Evolutionary conservation across 2,329 filamentous ascomycete genomes (phyloP).

Genomic region (Aspergillus sp.): DNA sequence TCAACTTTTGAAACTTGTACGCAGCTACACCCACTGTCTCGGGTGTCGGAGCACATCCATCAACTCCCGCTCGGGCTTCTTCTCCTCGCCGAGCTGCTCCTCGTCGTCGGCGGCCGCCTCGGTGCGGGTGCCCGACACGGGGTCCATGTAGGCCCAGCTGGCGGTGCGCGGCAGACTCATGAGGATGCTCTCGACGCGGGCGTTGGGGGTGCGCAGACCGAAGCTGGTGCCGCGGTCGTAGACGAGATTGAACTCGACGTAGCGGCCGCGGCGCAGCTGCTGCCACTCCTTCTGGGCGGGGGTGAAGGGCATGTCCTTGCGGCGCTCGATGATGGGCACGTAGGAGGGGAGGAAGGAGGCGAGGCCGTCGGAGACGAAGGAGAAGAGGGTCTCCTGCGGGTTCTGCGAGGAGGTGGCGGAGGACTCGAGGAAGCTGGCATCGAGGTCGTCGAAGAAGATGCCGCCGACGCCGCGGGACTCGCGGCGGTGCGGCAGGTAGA

Average conservation of each 20-base stretch:
- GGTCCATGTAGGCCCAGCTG: conserved; percentile 93
- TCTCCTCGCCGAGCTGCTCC: conserved; percentile 32
- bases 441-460: conserved; percentile 98
- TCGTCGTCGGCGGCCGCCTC: conserved; percentile 50
- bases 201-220: conserved; percentile 86
- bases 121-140: conserved; percentile 45
- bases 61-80: conserved; percentile 67
- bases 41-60: conserved; percentile 68
- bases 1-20: not conserved
- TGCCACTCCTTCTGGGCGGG: conserved; percentile 93
- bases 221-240: conserved; percentile 95
- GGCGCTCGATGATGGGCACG: conserved; percentile 78
- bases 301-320: conserved; percentile 90
- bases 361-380: conserved; percentile 82
- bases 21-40: conserved; percentile 58
- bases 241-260: conserved; percentile 98
- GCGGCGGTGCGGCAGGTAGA: conserved; percentile 85
- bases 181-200: conserved; percentile 90
- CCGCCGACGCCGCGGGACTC: conserved; percentile 88
- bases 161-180: conserved; percentile 96
- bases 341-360: conserved; percentile 88
- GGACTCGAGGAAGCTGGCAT: conserved; percentile 52
- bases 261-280: conserved; percentile 87
- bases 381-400: conserved; percentile 84
- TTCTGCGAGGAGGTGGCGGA: conserved; percentile 60